These are phyloP conservation scores for Yamadazyma spencermartinsiae DNA, from an alignment of 1,139 yeast species.

Conservation along the genomic window DNA sequence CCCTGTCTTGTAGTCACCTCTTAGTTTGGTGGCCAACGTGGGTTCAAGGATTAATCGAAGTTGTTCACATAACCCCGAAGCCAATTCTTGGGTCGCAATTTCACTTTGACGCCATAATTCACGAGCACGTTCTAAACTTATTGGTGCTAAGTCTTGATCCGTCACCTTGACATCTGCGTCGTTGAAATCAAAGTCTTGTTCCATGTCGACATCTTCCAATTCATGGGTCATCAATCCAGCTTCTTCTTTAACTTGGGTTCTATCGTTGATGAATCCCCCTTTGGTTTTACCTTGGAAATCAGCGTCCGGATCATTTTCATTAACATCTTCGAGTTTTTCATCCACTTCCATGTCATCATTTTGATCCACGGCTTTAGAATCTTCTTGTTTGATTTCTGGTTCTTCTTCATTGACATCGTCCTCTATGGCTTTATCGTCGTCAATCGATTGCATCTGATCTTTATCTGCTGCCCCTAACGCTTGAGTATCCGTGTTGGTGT, in stretches of 20 bases:
- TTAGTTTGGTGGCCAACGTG: conserved; percentile 87
- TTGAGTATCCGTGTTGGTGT: conserved; percentile 75
- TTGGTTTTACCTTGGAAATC: conserved; percentile 55
- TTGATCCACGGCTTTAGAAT: conserved; percentile 21
- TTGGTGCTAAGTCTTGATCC: conserved; percentile 44
- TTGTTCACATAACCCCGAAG: conserved; percentile 90
- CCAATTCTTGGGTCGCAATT: conserved; percentile 77
- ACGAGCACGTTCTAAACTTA: conserved; percentile 66
- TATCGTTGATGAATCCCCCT: conserved; percentile 54
- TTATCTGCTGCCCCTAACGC: conserved; percentile 89
- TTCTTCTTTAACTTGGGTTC: conserved; percentile 30
- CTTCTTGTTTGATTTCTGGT: conserved; percentile 22
- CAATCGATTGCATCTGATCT: conserved; percentile 74
- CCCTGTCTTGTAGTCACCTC: conserved; percentile 97
- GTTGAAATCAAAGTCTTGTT: conserved; percentile 25
- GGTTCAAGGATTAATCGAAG: conserved; percentile 91
- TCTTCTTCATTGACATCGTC: conserved; percentile 43
- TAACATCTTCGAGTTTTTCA: conserved; percentile 24
- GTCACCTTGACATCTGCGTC: conserved; percentile 31
- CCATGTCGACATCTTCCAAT: conserved; percentile 18
- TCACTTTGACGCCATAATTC: conserved; percentile 84
- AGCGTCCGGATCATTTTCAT: conserved; percentile 33
- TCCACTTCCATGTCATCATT: conserved; percentile 29
- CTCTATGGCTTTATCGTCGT: conserved; percentile 86
- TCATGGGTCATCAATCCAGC: conserved; percentile 22